Conservation (phyloP, 2,329 filamentous ascomycete genomes). For the Fusarium sp. region DNA sequence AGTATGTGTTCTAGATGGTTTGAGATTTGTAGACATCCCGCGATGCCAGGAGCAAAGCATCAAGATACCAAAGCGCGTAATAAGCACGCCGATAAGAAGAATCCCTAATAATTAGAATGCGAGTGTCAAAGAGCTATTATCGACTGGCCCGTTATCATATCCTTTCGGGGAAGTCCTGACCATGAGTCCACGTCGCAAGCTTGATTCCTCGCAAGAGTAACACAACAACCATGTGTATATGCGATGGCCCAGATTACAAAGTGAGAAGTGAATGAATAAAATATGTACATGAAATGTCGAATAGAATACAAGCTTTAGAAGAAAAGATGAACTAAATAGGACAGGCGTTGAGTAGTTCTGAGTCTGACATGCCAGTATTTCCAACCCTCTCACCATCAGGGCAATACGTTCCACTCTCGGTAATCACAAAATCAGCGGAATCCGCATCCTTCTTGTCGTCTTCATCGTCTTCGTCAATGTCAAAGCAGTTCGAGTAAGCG, state of each 20-base stretch:
- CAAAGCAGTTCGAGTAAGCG: neutral
- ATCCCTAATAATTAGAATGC: neutral
- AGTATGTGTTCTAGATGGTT: constrained; percentile 43
- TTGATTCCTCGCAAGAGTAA: neutral
- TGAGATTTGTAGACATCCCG: neutral
- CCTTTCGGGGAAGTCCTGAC: neutral
- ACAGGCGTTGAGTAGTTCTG: neutral
- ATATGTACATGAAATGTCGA: neutral
- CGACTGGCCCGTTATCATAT: neutral
- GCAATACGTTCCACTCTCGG: neutral
- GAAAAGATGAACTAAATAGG: neutral
- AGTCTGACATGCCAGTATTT: neutral
- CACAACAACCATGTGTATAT: neutral
- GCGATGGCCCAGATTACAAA: neutral
- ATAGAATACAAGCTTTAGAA: neutral
- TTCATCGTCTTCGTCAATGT: neutral
- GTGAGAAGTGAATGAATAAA: neutral
- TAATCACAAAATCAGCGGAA: neutral
- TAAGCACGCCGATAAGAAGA: neutral
- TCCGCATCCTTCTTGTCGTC: neutral
- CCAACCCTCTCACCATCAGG: neutral
- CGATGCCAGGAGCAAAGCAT: neutral
- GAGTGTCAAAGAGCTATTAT: neutral
- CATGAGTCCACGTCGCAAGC: neutral
- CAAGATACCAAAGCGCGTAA: neutral